Evolutionary conservation across 1,284 basidiomycete species (phyloP), one percentile per base, ranked within the genome.

Genomic region (Puccinia novopanici): DNA sequence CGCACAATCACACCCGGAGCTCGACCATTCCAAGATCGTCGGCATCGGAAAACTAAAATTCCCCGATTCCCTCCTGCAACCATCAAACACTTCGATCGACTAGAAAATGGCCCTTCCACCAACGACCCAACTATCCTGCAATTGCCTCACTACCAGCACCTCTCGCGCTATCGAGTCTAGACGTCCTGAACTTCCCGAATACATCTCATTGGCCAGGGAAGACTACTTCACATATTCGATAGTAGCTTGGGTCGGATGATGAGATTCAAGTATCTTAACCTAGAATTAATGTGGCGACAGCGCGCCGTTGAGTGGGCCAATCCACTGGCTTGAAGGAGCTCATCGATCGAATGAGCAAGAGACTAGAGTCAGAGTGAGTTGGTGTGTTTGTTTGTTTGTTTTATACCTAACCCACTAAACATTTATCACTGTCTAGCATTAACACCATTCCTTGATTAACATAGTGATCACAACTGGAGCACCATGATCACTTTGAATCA

Each of bases 271-370:
- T 50, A 79, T 72, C 59, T 79, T 22, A 63, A 59, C 48, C 55
- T 79, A 24, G 77, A 79, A 52, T 45, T 79, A 10, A 55, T 79
- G 45, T 79, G 77, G 77, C 67, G 77, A 34, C 27, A 79, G 63
- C 42, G 68, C 27, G 65, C 55, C 17, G 40, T 79, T 59, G 68
- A 72, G 48, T 79, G 77, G 77, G 68, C 65, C 24, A 68, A 79
- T 48, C 13, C 13, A 65, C n/a, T n/a, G 77, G 68, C 9, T 52
- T 79, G 37, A 59, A 50, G 37, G 55, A 72, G 22, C 42, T 79
- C 0, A 72, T 79, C 50, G 12, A 19, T 59, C 42, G 68, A 34
- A 72, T 79, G 68, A 79, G 72, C 42, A 22, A 61, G 42, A 22
- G 30, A 6, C 30, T 79, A 63, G 40, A 22, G 24, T 59, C 40